A percentile compares a stretch with the other conserved stretches of the same genome.
These are phyloP conservation scores for Umbelopsis isabellina DNA, from an alignment of 192 early-diverging fungal species.

Conservation along the genomic window DNA sequence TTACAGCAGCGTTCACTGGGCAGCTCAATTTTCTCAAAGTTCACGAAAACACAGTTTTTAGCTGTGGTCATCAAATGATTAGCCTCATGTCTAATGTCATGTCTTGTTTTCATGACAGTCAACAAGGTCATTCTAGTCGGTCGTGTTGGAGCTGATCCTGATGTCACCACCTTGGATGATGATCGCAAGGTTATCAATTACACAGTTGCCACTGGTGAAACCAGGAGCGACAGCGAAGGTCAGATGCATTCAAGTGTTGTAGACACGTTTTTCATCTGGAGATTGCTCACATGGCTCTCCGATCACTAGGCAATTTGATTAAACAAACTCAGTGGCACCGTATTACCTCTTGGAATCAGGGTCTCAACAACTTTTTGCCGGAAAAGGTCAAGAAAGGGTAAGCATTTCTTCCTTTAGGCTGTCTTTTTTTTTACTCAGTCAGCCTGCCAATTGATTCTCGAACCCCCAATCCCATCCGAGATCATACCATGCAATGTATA, in stretches of 20 bases:
- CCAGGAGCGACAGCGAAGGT: conserved; percentile 64
- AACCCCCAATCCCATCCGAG: too few relatives aligned
- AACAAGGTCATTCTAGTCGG: conserved; percentile 73
- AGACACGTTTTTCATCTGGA: background rate
- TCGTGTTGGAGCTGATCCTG: conserved; percentile 64
- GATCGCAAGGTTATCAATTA: conserved; percentile 57
- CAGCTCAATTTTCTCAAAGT: too few relatives aligned
- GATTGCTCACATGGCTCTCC: conserved; percentile 3
- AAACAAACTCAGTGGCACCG: conserved; percentile 74
- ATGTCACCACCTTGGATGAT: conserved; percentile 41
- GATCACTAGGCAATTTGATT: conserved; percentile 56
- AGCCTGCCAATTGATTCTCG: background rate
- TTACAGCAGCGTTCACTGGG: too few relatives aligned
- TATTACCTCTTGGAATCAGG: conserved; percentile 50
- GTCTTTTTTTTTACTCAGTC: too few relatives aligned
- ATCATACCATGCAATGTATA: too few relatives aligned
- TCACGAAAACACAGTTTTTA: too few relatives aligned
- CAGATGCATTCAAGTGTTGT: background rate
- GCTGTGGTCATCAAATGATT: too few relatives aligned
- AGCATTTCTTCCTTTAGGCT: background rate
- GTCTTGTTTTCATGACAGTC: conserved; percentile 36
- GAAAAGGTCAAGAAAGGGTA: conserved; percentile 60
- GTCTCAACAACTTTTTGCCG: conserved; percentile 37
- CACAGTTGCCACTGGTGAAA: conserved; percentile 66
- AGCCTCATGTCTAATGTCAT: too few relatives aligned